Base-by-base conservation (phyloP, 305 asterid genomes). In the Fraxinus albicans region DNA sequence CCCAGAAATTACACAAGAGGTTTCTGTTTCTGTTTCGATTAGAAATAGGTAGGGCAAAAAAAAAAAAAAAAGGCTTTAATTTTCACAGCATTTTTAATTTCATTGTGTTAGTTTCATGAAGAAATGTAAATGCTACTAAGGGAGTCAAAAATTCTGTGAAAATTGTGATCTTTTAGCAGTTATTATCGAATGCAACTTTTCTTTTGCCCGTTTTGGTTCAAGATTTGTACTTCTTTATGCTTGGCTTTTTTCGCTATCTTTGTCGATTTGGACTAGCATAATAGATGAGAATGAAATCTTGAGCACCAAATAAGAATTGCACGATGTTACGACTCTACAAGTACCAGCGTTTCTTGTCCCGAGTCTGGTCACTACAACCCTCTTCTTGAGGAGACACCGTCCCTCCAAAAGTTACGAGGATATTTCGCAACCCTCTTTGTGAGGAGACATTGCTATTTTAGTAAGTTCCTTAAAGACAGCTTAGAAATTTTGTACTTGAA, bases 1-100 rank as follows among this genome's bases (percentile, higher is more conserved):
- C 63, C 63, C 63, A 53, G 63, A 38, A 42, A 17, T 10, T 6
- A 77, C 33, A 17, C 10, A 42, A 1, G 27, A 58, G 8, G 77
- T 36, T 78, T 83, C 69, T 53, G 19, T 34, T 5, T 53, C 21
- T 25, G 27, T 25, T 25, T 25, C 27, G 76, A 15, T 35, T 78
- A 35, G 44, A 65, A 65, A 25, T 78, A 81, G 77, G 4, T 7
- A 73, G 17, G 44, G 8, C 12, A 44, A 80, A 8, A 65, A 44
- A 36, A 44, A 36, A 38, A 33, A 65, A 44, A 36, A 44, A 36
- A 38, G 3, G 91, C 87, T 91, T 91, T 86, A 86, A 83, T 94
- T 94, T 94, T 91, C 97, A 93, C 95, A 83, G 91, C 88, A 81
- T 92, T 93, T 94, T 82, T 83, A 55, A 69, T 67, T 78, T 79